phyloP scores from a whole-genome alignment of 176 grass and related monocot species.

The Bonia amplexicaulis region DNA sequence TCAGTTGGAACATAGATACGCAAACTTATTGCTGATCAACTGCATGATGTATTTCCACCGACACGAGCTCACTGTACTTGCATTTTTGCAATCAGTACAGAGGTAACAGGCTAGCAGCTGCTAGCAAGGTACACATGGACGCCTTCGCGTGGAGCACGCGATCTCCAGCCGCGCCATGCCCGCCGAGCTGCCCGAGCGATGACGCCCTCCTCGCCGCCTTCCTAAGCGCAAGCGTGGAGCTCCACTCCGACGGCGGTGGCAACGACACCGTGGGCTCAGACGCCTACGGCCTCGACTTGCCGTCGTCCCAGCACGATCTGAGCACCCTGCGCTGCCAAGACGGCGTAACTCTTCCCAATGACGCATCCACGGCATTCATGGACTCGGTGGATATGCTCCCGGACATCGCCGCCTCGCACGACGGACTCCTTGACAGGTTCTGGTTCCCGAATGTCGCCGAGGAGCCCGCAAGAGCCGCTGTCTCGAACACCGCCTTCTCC shows the following conservation, averaged over 20 bases:
- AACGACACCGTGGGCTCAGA: background rate
- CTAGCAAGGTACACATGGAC: slow-evolving; percentile 24
- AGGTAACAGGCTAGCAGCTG: background rate
- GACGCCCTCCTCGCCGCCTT: slow-evolving; percentile 20
- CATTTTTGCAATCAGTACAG: background rate
- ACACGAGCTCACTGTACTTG: background rate
- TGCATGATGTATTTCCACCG: background rate
- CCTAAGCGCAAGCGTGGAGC: slow-evolving; percentile 6
- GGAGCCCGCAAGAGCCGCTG: background rate
- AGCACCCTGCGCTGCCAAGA: slow-evolving; percentile 3
- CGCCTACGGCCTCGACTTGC: slow-evolving; percentile 10
- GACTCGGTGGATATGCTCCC: slow-evolving; percentile 1
- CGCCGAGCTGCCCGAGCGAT: slow-evolving; percentile 5
- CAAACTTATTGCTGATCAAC: background rate
- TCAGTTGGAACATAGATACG: background rate
- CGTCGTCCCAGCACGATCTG: background rate
- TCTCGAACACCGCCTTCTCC: slow-evolving; percentile 39
- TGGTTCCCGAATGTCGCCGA: background rate
- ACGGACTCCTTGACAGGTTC: slow-evolving; percentile 9
- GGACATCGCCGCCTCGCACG: background rate
- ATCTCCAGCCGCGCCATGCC: background rate
- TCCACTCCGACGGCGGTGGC: background rate
- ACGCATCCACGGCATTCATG: background rate
- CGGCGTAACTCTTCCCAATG: background rate
- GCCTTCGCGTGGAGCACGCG: slow-evolving; percentile 37